Percentiles rank a stretch among this genome's conserved stretches.
These are phyloP conservation scores for Cladosporium cucumerinum DNA, from an alignment of 2,329 filamentous ascomycete genomes.

Conservation along the genomic window DNA sequence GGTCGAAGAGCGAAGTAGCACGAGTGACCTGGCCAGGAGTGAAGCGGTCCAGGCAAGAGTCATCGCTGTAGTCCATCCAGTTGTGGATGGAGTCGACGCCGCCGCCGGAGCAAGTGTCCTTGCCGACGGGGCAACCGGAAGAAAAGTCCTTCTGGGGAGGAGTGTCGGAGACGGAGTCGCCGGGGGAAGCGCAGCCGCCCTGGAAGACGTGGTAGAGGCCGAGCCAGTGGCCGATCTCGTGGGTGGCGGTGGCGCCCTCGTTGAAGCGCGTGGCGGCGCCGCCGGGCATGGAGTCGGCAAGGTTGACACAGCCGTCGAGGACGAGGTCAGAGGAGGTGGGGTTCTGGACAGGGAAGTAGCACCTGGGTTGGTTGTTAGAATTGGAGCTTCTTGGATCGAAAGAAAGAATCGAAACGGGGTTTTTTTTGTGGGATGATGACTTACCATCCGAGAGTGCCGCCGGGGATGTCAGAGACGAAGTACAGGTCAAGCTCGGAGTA, in stretches of 20 bases:
- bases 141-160: conserved; percentile 41
- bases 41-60: conserved; percentile 25
- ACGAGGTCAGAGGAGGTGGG: conserved; percentile 39
- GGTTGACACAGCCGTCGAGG: conserved; percentile 52
- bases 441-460: conserved; percentile 26
- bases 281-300: conserved; percentile 45
- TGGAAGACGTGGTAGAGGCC: conserved; percentile 45
- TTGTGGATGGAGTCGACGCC: conserved; percentile 52
- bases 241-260: conserved; percentile 42
- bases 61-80: conserved; percentile 48
- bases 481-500: conserved; percentile 55
- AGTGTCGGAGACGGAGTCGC: conserved; percentile 45
- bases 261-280: conserved; percentile 47
- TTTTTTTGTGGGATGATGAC: background rate
- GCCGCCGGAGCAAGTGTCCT: conserved; percentile 46
- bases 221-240: conserved; percentile 46
- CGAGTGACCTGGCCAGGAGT: conserved; percentile 20
- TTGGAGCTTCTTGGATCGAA: background rate
- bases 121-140: conserved; percentile 47
- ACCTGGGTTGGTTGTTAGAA: background rate
- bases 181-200: conserved; percentile 40
- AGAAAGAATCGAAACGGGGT: background rate
- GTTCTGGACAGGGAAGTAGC: conserved; percentile 32
- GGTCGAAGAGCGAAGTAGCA: conserved; percentile 20
- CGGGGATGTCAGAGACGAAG: conserved; percentile 49